These are phyloP conservation scores for Talaromyces amestolkiae DNA, from an alignment of 2,329 filamentous ascomycete genomes.

Conservation along the genomic window DNA sequence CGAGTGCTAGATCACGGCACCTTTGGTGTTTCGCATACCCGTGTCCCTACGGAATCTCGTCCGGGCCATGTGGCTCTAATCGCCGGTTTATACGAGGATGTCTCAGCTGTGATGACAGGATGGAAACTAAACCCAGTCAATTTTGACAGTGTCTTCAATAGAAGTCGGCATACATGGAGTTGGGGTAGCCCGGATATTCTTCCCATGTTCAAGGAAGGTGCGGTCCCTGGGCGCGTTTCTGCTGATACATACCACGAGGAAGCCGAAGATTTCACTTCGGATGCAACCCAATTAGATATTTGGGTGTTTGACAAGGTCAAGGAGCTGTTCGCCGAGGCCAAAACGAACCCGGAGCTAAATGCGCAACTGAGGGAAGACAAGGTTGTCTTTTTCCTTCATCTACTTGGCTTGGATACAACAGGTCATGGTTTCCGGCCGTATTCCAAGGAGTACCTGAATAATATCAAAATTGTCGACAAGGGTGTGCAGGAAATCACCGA, in stretches of 20 bases:
- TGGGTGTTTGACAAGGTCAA: conserved; percentile 98
- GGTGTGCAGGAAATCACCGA: conserved; percentile 81
- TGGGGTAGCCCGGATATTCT: conserved; percentile 98
- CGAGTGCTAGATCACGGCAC: conserved; percentile 85
- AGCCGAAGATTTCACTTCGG: conserved; percentile 82
- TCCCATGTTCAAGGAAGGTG: conserved; percentile 95
- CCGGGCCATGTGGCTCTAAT: conserved; percentile 97
- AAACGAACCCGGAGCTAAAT: conserved; percentile 71
- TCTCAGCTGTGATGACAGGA: conserved; percentile 92
- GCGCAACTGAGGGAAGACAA: conserved; percentile 75
- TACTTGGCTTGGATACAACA: conserved; percentile 86
- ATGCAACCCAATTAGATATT: conserved; percentile 76
- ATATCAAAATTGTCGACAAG: conserved; percentile 89
- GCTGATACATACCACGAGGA: conserved; percentile 81
- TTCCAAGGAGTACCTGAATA: conserved; percentile 90
- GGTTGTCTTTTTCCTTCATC: conserved; percentile 89
- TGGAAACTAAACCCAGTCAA: conserved; percentile 99
- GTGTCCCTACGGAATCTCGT: conserved; percentile 92
- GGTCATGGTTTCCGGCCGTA: conserved; percentile 87
- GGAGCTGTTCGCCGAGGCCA: conserved; percentile 76
- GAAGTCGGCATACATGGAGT: conserved; percentile 95
- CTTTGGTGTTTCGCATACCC: conserved; percentile 94
- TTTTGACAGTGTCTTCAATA: conserved; percentile 98
- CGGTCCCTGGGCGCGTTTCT: conserved; percentile 80
- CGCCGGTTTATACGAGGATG: conserved; percentile 94